phyloP scores from a whole-genome alignment of 2,329 filamentous ascomycete species.

The Fusarium clavum region DNA sequence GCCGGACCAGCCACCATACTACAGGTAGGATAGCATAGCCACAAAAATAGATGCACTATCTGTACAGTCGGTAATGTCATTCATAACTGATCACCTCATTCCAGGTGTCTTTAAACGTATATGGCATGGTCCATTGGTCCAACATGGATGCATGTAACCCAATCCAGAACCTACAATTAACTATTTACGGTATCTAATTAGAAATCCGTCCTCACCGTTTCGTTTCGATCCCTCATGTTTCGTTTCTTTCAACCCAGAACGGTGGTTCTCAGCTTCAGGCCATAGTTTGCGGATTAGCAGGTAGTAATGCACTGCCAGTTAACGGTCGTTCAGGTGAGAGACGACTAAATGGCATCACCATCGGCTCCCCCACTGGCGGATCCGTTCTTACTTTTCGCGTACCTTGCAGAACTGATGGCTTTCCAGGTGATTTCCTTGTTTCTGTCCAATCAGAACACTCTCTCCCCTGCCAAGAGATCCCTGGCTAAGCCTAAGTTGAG shows the following conservation, averaged over 20 bases:
- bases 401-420: constrained; percentile 21
- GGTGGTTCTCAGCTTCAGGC: constrained; percentile 38
- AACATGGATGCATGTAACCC: constrained; percentile 15
- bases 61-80: background rate
- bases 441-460: constrained; percentile 19
- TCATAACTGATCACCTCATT: background rate
- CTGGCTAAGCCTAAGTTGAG: background rate
- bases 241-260: constrained; percentile 18
- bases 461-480: constrained; percentile 42
- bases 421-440: constrained; percentile 22
- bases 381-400: constrained; percentile 17
- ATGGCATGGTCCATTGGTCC: constrained; percentile 9
- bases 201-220: constrained; percentile 27
- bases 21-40: constrained; percentile 30
- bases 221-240: constrained; percentile 30
- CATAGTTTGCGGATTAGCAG: background rate
- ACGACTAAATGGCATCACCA: background rate
- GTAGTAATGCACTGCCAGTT: background rate
- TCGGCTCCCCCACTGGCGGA: constrained; percentile 11
- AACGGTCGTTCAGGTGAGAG: constrained; percentile 24
- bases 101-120: background rate
- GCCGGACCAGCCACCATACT: constrained; percentile 26
- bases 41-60: constrained; percentile 2
- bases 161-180: background rate
- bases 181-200: background rate